Base-by-base conservation (phyloP, 2,329 filamentous ascomycete genomes). In the Tothia fuscella region DNA sequence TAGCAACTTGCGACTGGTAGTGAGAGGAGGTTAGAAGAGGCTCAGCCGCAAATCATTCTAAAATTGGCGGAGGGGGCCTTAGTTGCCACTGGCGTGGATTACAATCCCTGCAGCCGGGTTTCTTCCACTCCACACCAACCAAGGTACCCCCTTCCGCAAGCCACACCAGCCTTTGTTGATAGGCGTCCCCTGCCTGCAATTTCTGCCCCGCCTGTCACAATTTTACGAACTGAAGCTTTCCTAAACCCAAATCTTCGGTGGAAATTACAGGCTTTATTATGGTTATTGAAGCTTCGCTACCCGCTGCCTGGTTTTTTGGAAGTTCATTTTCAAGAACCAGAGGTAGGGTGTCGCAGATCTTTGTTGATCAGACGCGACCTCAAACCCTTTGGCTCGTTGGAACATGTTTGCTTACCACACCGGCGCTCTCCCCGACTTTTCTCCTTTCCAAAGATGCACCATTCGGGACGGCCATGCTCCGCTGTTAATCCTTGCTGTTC, bases 21-120 rank as follows among this genome's bases (percentile, higher is more conserved):
- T 37, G 35, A n/a, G 12, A 28, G 25, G 22, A 26, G 14, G 35
- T 37, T 26, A 26, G 35, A 26, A 17, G 21, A 28, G 35, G 16
- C 21, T 37, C 35, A 37, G 35, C 35, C 35, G 35, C 35, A 37
- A 26, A 37, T 16, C 19, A 25, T 6, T 37, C 34, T 37, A 37
- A 37, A 24, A 16, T 10, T 26, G 22, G 35, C 13, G 21, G 34
- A 36, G 34, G 34, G 34, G 34, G 26, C 9, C 10, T 4, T 20
- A n/a, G 6, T 37, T 37, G 34, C 34, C 34, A n/a, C n/a, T n/a
- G n/a, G n/a, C n/a, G n/a, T n/a, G 21, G 28, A 26, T 16, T 21
- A 21, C 21, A 13, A 17, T 9, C 14, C n/a, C 34, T 37, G 34
- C 34, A 26, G 34, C 34, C 19, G 16, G 5, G n/a, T 10, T 25